These are phyloP conservation scores for Mycena sanguinolenta DNA, from an alignment of 768 basidiomycete species.

Conservation along the genomic window DNA sequence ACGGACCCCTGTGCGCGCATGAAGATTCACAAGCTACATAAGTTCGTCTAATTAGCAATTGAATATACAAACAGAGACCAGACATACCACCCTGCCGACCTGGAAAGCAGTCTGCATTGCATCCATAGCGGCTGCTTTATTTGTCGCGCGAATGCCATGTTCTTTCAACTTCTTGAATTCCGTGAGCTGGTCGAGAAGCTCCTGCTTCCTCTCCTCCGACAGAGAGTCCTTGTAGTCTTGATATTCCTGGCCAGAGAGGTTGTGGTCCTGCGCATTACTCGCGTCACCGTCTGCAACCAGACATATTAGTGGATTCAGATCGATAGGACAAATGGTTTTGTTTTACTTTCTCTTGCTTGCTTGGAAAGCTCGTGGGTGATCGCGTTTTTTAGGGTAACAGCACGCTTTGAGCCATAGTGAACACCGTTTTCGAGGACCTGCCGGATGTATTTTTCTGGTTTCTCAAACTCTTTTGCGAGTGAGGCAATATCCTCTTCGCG, in stretches of 20 bases:
- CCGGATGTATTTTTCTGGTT: background rate
- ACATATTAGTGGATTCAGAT: too few species aligned
- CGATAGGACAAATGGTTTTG: too few species aligned
- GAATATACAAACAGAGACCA: background rate
- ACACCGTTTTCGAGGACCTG: background rate
- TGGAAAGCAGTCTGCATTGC: background rate
- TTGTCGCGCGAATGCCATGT: background rate
- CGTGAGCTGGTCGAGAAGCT: background rate
- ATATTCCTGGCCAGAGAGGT: background rate
- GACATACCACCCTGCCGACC: background rate
- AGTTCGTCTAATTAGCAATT: too few species aligned
- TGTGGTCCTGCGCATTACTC: too few species aligned
- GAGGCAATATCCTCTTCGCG: background rate
- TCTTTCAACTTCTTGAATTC: background rate
- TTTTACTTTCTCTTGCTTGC: too few species aligned
- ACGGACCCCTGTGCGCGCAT: too few species aligned
- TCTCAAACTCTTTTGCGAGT: background rate
- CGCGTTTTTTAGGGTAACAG: background rate
- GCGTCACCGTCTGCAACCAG: too few species aligned
- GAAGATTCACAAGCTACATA: background rate
- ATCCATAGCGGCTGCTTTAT: background rate
- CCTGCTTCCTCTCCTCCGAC: too few species aligned
- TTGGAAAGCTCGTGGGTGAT: background rate
- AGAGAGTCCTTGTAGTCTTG: background rate
- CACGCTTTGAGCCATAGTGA: background rate